Evolutionary conservation across 495 filamentous ascomycete species (phyloP), one percentile per base, ranked within the genome.

Genomic region (Aspergillus conjunctus): DNA sequence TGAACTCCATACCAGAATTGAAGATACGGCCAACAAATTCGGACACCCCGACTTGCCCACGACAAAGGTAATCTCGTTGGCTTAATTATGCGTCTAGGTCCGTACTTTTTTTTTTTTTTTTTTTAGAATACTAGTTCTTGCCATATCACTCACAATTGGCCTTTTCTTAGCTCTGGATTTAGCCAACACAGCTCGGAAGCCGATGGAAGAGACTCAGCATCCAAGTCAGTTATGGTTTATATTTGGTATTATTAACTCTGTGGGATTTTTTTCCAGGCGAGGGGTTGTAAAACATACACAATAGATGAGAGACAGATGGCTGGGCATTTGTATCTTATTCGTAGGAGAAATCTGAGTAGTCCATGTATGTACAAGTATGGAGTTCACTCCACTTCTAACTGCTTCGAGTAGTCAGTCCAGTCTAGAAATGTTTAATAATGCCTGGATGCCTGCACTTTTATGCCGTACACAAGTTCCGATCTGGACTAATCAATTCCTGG

Each of bases 281-380:
- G 55, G 34, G 22, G 15, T 39, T 49, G 51, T 53, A 60, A 64
- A 60, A 64, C 57, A 48, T 60, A 44, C 53, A 64, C 62, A 64
- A 64, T 60, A 26, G 49, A 51, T 43, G 39, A 43, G 31, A 57
- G 54, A 46, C 56, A 53, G 53, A 64, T 64, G 62, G 34, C 21
- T 26, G 26, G 26, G 26, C 26, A 26, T 56, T 22, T 32, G 21
- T 34, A 49, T 54, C 58, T 43, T 12, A 17, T 10, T 17, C 9
- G 39, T 12, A 15, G 39, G 26, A 26, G 26, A 26, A 26, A 5
- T 2, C 26, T 5, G 26, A 26, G 26, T 2, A 26, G 26, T 2
- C 26, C 26, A 26, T 26, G 2, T 26, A 26, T 26, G 26, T 26
- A 26, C 26, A 26, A 26, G 26, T 2, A 26, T 5, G 26, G 26